Evolutionary conservation across 2,329 filamentous ascomycete species (phyloP), one percentile per base, ranked within the genome.

Genomic region (Fusarium longipes): DNA sequence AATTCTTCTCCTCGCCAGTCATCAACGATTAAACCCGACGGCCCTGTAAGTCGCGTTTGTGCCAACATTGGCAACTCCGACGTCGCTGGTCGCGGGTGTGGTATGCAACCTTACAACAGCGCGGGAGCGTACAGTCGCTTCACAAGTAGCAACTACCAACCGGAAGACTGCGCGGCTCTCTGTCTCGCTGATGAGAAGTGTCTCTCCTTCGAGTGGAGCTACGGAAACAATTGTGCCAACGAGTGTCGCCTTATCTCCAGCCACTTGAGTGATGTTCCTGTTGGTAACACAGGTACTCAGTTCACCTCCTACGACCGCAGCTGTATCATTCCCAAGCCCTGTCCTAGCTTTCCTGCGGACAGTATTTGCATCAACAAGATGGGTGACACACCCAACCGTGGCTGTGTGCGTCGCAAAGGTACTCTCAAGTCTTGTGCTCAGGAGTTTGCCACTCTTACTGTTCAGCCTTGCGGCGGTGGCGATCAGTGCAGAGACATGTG

Each of bases 291-390:
- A 1, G 55, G 55, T n/a, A 15, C 27, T 2, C 39, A 58, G 8
- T 56, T 58, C 15, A 33, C n/a, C 2, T 55, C 55, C 3, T 58
- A 58, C 1, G 55, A 58, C 6, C 55, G 55, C 4, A 58, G 50
- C 27, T 58, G 55, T 3, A 58, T 58, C n/a, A 33, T 58, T 2
- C 9, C 25, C 8, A 58, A 24, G 7, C 50, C 49, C 17, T 58
- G 55, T 2, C n/a, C 17, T 8, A 32, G 12, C 7, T 58, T 30
- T 6, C 55, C 55, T 0, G 50, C 22, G 0, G 55, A 56, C 4
- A 35, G 49, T 2, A 33, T 58, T 6, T 58, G 55, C 5, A 58
- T 58, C 32, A 58, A 58, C 27, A 58, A 56, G 7, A 58, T 58
- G 55, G 55, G 22, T 0, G 18, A 17, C 5, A 58, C 55, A 7